A percentile compares a stretch with the other conserved stretches of the same genome.
These are phyloP conservation scores for Sphaerulina populicola DNA, from an alignment of 2,329 filamentous ascomycete species.

Conservation along the genomic window DNA sequence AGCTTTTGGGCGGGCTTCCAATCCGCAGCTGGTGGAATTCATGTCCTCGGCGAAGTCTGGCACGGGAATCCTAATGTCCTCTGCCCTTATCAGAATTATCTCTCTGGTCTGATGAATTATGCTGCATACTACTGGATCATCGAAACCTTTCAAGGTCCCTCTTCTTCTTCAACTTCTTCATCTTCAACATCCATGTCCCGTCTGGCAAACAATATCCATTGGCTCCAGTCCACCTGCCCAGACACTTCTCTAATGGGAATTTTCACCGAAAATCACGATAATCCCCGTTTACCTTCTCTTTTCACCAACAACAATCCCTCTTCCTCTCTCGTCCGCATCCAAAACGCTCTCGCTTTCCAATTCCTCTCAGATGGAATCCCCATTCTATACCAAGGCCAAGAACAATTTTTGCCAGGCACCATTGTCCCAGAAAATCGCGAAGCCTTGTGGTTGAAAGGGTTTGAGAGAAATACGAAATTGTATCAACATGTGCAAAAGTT, in stretches of 20 bases:
- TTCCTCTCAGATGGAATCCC: constrained; percentile 54
- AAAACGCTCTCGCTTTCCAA: constrained; percentile 53
- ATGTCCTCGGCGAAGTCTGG: constrained; percentile 40
- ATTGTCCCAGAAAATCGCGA: constrained; percentile 33
- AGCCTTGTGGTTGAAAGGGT: constrained; percentile 33
- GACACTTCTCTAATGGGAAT: constrained; percentile 34
- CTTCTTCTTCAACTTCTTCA: no score
- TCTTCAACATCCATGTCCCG: constrained; percentile 26
- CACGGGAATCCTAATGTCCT: constrained; percentile 31
- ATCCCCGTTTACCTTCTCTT: constrained; percentile 35
- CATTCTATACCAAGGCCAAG: constrained; percentile 56
- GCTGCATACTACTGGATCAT: constrained; percentile 35
- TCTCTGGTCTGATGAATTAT: constrained; percentile 42
- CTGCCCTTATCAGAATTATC: constrained; percentile 37
- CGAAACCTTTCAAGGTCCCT: constrained; percentile 28
- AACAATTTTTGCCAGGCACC: constrained; percentile 46
- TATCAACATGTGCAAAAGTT: constrained; percentile 36
- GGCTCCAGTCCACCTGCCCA: constrained; percentile 27
- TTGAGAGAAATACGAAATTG: constrained; percentile 34
- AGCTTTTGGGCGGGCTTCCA: constrained; percentile 36
- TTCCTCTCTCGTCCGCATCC: constrained; percentile 50
- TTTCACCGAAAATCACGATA: constrained; percentile 35
- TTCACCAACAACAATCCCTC: constrained; percentile 44
- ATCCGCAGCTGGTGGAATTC: constrained; percentile 27
- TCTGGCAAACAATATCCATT: constrained; percentile 30